A percentile compares a stretch with the other conserved stretches of the same genome.
These are phyloP conservation scores for Leucocoprinus birnbaumii DNA, from an alignment of 768 basidiomycete species.

Conservation along the genomic window DNA sequence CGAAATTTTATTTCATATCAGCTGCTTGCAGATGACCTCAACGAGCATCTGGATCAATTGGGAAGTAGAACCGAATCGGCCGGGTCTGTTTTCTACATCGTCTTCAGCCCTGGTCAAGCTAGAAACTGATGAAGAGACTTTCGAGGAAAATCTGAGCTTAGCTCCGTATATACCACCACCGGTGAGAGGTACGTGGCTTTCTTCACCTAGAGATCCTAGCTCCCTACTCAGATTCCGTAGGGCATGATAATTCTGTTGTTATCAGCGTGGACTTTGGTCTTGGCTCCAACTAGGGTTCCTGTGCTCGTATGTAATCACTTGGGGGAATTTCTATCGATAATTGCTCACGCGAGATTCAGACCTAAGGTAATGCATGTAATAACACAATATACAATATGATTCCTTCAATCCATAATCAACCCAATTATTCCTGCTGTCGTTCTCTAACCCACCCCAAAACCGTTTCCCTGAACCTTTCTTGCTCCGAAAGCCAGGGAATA, in stretches of 20 bases:
- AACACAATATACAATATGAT: too few relatives aligned
- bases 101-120: not conserved
- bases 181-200: too few relatives aligned
- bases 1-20: slow-evolving; percentile 27
- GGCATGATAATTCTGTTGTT: slow-evolving; percentile 1
- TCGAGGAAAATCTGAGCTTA: not conserved
- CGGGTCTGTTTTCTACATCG: not conserved
- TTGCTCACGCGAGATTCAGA: too few relatives aligned
- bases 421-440: not conserved
- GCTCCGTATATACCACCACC: too few relatives aligned
- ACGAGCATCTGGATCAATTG: slow-evolving; percentile 51
- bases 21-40: slow-evolving; percentile 55
- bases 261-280: slow-evolving; percentile 5
- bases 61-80: slow-evolving; percentile 17
- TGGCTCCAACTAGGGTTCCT: not conserved
- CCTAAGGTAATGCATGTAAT: too few relatives aligned
- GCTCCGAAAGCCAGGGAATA: slow-evolving; percentile 23
- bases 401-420: too few relatives aligned
- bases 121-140: not conserved
- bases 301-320: too few relatives aligned
- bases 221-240: not conserved
- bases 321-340: too few relatives aligned
- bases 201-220: too few relatives aligned
- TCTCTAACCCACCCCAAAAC: slow-evolving; percentile 20
- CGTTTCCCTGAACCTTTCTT: slow-evolving; percentile 18